Evolutionary conservation across 2,329 filamentous ascomycete genomes (phyloP), one percentile per base, ranked within the genome.

Genomic region (Phyllosticta citriasiana): DNA sequence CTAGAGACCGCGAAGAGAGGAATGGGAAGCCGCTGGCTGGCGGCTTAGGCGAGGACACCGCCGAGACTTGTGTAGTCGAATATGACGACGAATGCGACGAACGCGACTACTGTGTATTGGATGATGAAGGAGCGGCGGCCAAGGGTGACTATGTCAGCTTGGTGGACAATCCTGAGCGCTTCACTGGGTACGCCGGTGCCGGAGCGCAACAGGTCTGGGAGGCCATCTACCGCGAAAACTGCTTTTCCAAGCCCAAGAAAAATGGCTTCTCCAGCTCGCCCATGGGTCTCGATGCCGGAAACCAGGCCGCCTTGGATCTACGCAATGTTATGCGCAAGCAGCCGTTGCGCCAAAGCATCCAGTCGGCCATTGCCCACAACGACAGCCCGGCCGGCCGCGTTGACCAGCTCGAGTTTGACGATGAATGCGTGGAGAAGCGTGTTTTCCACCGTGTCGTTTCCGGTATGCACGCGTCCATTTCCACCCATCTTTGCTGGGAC

Each of bases 381-480:
- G 55, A 60, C 51, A 80, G 82, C 27, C 80, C 84, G 63, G 80
- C 80, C 2, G 80, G 82, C 0, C 84, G 86, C 56, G 81, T 85
- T 55, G 80, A 85, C 57, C 82, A 83, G 67, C 79, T 93, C 57
- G 89, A 94, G 66, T 81, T 86, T 55, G 91, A 96, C 66, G 92
- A 97, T 67, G 89, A 96, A 71, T 99, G 94, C 70, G 78, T 99
- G 25, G 94, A 99, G 79, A 97, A 99, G 81, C 88, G 94, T n/a
- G 94, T 97, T 47, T 99, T 99, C 74, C 94, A 97, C 76, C 84
- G 92, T 6, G 86, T 99, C 65, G 85, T 99, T 64, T 96, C 91
- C 57, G 94, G 94, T 53, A 97, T 99, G 94, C 94, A 99, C 74
- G 91, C 94, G 16, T 96, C 92, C 65, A 99, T 99, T 73, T 96